Conservation (phyloP, 1,284 basidiomycete species). For the Takashimella koratensis region DNA sequence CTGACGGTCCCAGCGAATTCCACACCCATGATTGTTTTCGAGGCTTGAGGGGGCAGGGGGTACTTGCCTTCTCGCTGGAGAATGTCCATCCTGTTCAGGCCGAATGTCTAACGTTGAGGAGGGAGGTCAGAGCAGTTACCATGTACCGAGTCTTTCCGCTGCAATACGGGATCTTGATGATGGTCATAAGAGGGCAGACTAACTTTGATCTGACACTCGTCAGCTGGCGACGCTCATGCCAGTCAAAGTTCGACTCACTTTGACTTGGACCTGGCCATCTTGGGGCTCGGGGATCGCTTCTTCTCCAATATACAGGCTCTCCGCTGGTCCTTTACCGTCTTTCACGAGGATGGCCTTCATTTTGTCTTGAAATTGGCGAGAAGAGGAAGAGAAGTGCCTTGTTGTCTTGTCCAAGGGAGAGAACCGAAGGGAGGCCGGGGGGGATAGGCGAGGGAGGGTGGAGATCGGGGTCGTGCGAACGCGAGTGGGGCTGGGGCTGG, state of each 20-base stretch:
- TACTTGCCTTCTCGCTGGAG: conserved; percentile 69
- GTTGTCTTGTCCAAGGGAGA: not conserved
- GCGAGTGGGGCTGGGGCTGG: not conserved
- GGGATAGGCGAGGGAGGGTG: not conserved
- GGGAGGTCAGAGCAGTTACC: too few species aligned
- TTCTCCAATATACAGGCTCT: conserved; percentile 76
- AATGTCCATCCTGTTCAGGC: conserved; percentile 85
- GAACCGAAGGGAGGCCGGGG: not conserved
- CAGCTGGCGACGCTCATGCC: not conserved
- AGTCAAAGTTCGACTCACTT: conserved; percentile 52
- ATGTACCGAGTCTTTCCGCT: too few species aligned
- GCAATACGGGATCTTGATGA: too few species aligned
- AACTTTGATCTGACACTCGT: conserved; percentile 32
- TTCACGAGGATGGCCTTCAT: conserved; percentile 85
- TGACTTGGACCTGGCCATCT: conserved; percentile 67
- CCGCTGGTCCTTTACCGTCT: conserved; percentile 69
- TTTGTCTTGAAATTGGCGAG: conserved; percentile 21
- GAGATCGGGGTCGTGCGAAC: not conserved
- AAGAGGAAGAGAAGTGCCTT: not conserved
- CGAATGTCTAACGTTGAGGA: conserved; percentile 58
- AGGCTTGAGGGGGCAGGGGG: conserved; percentile 71
- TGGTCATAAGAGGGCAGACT: too few species aligned
- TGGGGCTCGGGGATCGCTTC: conserved; percentile 56
- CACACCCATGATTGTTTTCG: conserved; percentile 73
- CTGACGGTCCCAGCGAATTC: conserved; percentile 79